Base-by-base conservation (phyloP, 2,329 filamentous ascomycete species). In the Ramularia endophylla region DNA sequence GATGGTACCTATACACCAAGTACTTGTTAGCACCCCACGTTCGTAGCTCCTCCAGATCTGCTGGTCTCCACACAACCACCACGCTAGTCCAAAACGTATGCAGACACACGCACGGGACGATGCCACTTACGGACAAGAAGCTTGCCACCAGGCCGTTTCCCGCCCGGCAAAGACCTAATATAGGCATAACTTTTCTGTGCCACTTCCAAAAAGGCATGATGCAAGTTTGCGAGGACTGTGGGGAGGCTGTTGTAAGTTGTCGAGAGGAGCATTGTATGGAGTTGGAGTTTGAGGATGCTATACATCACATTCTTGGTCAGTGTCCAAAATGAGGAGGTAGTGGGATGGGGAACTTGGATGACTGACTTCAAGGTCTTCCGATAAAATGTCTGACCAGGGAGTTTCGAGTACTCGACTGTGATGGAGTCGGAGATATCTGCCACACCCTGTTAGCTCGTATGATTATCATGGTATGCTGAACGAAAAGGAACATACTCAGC, bases 251-350 rank as follows among this genome's bases (percentile, higher is more conserved):
- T 97, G 68, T 90, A 81, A 3, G 72, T 65, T 4, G 85, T 85
- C 61, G 94, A 87, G 54, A 86, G 82, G 61, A 87, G 85, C 80
- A 94, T 89, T 36, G 79, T 71, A 54, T 92, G 85, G 38, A 88
- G 81, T 60, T 94, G 87, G 38, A 92, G 80, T 61, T 88, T 89
- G 70, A 97, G 87, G 3, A 80, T 68, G 56, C 68, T 71, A 46
- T 25, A 6, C 22, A 11, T 11, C 22, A 11, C 11, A 17, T 19
- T 40, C 46, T 55, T 46, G 53, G 47, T 30, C 70, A 65, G 70
- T 80, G 75, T 80, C 49, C 15, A 13, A 9, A 15, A 20, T 30
- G 33, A 29, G n/a, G 18, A 19, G 6, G n/a, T n/a, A n/a, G n/a
- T n/a, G 22, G 22, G 11, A 25, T 6, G 11, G 22, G 6, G 11